Conservation (phyloP, 78 protist species). For the Monocercomonoides exilis region DNA sequence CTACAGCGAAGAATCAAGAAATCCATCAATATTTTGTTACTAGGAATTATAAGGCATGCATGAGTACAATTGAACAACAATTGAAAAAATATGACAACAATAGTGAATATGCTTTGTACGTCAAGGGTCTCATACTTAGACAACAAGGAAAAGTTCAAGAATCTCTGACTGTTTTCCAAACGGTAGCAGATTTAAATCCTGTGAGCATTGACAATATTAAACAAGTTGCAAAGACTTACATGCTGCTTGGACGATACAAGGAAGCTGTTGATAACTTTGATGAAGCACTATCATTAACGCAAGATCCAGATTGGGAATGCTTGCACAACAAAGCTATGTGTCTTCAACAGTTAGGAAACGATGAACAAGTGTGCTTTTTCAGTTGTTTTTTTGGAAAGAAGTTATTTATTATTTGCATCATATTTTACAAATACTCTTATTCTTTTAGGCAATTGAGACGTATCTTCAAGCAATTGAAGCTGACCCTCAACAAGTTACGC, state of each 20-base stretch:
- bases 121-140: constrained; percentile 58
- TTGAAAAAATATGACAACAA: not conserved
- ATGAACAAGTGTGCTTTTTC: too few species aligned
- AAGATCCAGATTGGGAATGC: constrained; percentile 23
- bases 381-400: too few species aligned
- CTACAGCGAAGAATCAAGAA: not conserved
- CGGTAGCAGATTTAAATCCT: constrained; percentile 46
- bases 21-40: constrained; percentile 4
- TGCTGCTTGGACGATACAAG: constrained; percentile 55
- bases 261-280: constrained; percentile 51
- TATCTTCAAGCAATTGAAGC: not conserved
- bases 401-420: constrained; percentile 24
- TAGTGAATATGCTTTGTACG: constrained; percentile 52
- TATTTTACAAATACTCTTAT: not conserved
- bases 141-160: constrained; percentile 58
- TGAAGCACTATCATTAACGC: constrained; percentile 26
- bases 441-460: not conserved
- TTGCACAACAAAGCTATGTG: constrained; percentile 65
- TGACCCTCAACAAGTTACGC: not conserved
- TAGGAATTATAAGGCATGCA: not conserved
- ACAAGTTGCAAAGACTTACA: constrained; percentile 48
- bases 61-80: not conserved
- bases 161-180: constrained; percentile 54
- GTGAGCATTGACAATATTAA: constrained; percentile 47
- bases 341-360: not conserved